Percentiles rank a stretch among this genome's conserved stretches.
Conservation (phyloP, 2,329 filamentous ascomycete species). For the Nothopassalora personata region DNA sequence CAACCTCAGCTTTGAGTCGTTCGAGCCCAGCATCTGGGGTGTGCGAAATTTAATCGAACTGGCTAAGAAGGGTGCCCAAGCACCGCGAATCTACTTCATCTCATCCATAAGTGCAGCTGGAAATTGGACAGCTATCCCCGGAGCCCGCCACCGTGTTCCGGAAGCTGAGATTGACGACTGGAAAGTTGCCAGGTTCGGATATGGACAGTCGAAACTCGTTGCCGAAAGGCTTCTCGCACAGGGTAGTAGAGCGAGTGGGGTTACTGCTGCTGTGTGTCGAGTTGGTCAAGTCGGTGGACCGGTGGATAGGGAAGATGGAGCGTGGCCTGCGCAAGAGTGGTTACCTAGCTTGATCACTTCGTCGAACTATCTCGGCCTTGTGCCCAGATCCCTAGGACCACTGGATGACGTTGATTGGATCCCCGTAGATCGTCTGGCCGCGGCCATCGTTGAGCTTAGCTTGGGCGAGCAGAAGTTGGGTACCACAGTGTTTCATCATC, state of each 20-base stretch:
- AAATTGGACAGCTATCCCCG: not conserved
- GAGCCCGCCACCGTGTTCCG: conserved; percentile 8
- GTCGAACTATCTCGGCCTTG: too few species aligned
- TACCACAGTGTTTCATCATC: too few species aligned
- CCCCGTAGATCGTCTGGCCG: too few species aligned
- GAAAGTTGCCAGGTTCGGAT: conserved; percentile 24
- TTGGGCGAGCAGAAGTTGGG: too few species aligned
- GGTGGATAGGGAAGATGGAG: too few species aligned
- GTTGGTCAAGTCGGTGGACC: not conserved
- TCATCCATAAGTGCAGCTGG: conserved; percentile 29
- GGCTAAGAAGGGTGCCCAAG: not conserved
- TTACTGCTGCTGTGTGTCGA: conserved; percentile 4
- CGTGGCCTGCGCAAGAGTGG: too few species aligned
- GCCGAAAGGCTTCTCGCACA: conserved; percentile 24
- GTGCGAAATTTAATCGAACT: conserved; percentile 19
- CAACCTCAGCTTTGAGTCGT: conserved; percentile 26
- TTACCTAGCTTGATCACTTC: too few species aligned
- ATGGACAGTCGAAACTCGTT: conserved; percentile 33
- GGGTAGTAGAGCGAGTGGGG: conserved; percentile 11
- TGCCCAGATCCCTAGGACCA: too few species aligned
- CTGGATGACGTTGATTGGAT: too few species aligned
- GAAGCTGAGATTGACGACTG: conserved; percentile 11
- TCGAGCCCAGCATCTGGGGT: conserved; percentile 21
- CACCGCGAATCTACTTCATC: conserved; percentile 29
- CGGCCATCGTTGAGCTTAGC: too few species aligned